These are phyloP conservation scores for Chaetomiaceae sp. DNA, from an alignment of 2,329 filamentous ascomycete genomes.

Conservation along the genomic window DNA sequence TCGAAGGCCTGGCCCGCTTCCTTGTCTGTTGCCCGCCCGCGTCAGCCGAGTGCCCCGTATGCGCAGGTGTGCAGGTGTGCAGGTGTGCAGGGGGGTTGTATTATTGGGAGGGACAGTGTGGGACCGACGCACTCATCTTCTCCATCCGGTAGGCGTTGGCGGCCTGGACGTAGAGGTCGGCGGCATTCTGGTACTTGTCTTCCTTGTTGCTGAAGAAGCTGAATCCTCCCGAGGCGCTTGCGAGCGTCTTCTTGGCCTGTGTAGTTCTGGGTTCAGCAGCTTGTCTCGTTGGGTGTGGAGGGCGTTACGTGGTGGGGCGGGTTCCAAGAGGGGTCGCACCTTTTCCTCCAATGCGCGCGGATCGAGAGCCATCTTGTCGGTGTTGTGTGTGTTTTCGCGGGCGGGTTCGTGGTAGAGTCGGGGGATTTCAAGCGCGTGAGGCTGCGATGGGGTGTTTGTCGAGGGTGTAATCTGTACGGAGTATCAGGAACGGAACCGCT, in stretches of 20 bases:
- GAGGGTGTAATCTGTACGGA: too few relatives aligned
- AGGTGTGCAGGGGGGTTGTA: too few relatives aligned
- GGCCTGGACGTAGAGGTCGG: constrained; percentile 80
- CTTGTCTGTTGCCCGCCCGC: constrained; percentile 52
- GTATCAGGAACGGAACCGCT: too few relatives aligned
- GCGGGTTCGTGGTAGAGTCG: not conserved
- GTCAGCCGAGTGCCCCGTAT: constrained; percentile 1
- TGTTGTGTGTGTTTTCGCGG: not conserved
- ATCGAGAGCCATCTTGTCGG: constrained; percentile 26
- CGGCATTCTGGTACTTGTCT: constrained; percentile 87
- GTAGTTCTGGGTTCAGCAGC: too few relatives aligned
- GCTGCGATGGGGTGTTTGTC: not conserved
- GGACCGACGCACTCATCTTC: constrained; percentile 60
- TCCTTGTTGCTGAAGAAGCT: too few relatives aligned
- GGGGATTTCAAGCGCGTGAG: not conserved
- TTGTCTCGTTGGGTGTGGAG: constrained; percentile 14
- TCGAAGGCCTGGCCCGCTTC: constrained; percentile 87
- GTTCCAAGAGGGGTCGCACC: constrained; percentile 18
- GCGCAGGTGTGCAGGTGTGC: not conserved
- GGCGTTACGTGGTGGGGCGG: constrained; percentile 10
- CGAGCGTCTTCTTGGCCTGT: constrained; percentile 81
- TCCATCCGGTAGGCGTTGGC: constrained; percentile 89
- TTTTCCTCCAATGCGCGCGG: constrained; percentile 27
- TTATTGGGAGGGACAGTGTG: too few relatives aligned
- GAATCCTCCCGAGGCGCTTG: constrained; percentile 68